A percentile compares a stretch with the other conserved stretches of the same genome.
phyloP scores from a whole-genome alignment of 1,284 basidiomycete genomes.

The Cryptococcus floricola region DNA sequence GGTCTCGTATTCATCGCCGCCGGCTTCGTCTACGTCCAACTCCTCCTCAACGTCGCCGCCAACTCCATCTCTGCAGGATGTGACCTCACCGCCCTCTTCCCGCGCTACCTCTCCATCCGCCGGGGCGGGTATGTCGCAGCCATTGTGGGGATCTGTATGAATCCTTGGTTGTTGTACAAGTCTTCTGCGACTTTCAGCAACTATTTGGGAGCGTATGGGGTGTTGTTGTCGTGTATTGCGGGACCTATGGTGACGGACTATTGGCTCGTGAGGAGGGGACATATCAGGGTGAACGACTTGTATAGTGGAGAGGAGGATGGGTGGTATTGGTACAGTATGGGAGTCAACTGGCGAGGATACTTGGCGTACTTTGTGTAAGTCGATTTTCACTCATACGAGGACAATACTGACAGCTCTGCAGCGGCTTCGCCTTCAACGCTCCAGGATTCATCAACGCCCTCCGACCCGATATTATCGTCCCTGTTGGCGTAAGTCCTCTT shows the following conservation, averaged over 20 bases:
- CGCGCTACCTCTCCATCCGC: conserved; percentile 79
- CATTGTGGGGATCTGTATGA: conserved; percentile 66
- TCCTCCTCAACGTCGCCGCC: conserved; percentile 65
- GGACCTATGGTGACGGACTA: conserved; percentile 83
- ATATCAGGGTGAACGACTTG: conserved; percentile 67
- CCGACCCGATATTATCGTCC: conserved; percentile 58
- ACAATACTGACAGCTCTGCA: conserved; percentile 53
- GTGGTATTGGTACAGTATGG: conserved; percentile 73
- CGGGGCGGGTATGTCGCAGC: conserved; percentile 76
- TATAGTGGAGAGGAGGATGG: conserved; percentile 59
- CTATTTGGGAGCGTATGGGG: conserved; percentile 71
- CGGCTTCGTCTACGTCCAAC: conserved; percentile 45
- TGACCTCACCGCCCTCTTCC: conserved; percentile 73
- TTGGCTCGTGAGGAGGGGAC: conserved; percentile 69
- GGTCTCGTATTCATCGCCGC: conserved; percentile 62
- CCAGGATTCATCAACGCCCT: conserved; percentile 53
- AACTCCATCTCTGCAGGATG: conserved; percentile 82
- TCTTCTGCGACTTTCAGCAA: conserved; percentile 72
- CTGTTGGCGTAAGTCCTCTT: conserved; percentile 51
- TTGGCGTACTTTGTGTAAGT: conserved; percentile 36
- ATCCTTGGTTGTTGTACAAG: conserved; percentile 70
- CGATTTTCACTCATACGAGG: not conserved
- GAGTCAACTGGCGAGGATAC: conserved; percentile 64
- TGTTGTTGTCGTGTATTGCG: conserved; percentile 66
- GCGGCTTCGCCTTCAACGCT: conserved; percentile 76